A percentile compares a stretch with the other conserved stretches of the same genome.
These are phyloP conservation scores for Auriscalpium microsporum DNA, from an alignment of 768 basidiomycete species.

Conservation along the genomic window DNA sequence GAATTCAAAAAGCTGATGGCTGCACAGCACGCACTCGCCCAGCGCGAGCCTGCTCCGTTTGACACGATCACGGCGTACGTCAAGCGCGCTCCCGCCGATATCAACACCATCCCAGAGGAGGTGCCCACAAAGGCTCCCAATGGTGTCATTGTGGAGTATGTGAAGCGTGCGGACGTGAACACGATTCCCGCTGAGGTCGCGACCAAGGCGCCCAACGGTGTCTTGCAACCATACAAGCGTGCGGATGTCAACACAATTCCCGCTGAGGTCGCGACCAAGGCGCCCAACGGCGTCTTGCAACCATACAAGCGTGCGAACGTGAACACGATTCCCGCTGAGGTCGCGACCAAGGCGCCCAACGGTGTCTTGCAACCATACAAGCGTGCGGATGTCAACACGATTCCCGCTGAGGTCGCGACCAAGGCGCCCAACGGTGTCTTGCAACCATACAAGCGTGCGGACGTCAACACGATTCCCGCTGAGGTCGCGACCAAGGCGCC, in stretches of 20 bases:
- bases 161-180: slow-evolving; percentile 12
- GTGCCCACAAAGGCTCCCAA: slow-evolving; percentile 24
- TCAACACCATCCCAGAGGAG: slow-evolving; percentile 25
- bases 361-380: slow-evolving; percentile 13
- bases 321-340: slow-evolving; percentile 22
- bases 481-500: slow-evolving; percentile 24
- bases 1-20: neutral
- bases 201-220: slow-evolving; percentile 24
- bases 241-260: slow-evolving; percentile 21
- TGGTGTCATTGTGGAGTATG: neutral
- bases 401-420: slow-evolving; percentile 7
- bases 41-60: slow-evolving; percentile 26
- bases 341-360: slow-evolving; percentile 14
- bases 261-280: slow-evolving; percentile 27
- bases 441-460: neutral
- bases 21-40: neutral
- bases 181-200: slow-evolving; percentile 25
- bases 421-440: slow-evolving; percentile 9
- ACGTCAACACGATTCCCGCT: slow-evolving; percentile 24
- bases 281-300: slow-evolving; percentile 26
- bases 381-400: neutral
- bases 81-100: slow-evolving; percentile 17
- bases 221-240: slow-evolving; percentile 17
- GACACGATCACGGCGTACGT: slow-evolving; percentile 37
- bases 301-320: slow-evolving; percentile 16